Base-by-base conservation (phyloP, 805 yeast species). In the Aciculoconidium aculeatum region DNA sequence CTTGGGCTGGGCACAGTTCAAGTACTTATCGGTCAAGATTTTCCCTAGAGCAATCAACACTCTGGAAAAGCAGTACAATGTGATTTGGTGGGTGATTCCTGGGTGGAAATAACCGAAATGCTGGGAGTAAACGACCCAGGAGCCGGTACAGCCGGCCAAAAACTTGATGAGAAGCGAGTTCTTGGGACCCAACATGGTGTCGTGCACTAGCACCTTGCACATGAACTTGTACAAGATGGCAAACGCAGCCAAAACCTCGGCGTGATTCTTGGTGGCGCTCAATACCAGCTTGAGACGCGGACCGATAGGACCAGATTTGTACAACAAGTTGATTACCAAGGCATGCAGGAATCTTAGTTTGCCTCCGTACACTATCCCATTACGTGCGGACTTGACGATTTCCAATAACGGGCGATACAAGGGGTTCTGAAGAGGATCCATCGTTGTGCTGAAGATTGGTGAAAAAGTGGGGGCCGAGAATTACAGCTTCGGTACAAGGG, bases 61-160 rank as follows among this genome's bases (percentile, higher is more conserved):
- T 23, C 94, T 62, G 3, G 85, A 75, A 32, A 78, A 70, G 37
- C 85, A 79, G 45, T 82, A 82, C 28, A 82, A 63, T 1, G 87
- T 82, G 40, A 82, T 72, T 52, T 81, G 88, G 38, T 75, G 80
- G n/a, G 82, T 66, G 16, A 80, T 77, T 4, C 62, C 69, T 11
- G 65, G 60, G 39, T 62, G 61, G 45, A 64, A 64, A 23, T 49
- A 58, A 37, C 51, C 50, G 38, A 72, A 67, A 40, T 60, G 59
- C 40, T 63, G 69, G 19, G 64, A 56, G 44, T 63, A 64, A 12
- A 64, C 69, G 9, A 59, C 45, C 67, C 67, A 65, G 7, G 63
- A 51, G 3, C 65, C 65, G 30, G 63, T 37, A 12, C 56, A 50
- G 4, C 70, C 70, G 4, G 68, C 62, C 8, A 62, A 7, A 29